Evolutionary conservation across 768 basidiomycete species (phyloP), one percentile per base, ranked within the genome.

Genomic region (Suillus subluteus): DNA sequence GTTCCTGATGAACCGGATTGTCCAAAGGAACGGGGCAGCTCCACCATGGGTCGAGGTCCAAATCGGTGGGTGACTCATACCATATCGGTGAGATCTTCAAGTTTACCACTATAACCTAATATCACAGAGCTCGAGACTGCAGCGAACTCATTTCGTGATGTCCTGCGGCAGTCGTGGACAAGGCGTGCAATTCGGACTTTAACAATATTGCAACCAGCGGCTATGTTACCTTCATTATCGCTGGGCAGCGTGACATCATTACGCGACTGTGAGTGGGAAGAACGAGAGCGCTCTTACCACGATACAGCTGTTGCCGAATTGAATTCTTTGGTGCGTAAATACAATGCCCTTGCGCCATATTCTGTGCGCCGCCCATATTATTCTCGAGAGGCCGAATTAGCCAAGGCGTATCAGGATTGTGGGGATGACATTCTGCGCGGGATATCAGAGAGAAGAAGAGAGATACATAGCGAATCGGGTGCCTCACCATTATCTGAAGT

Each of bases 41-140:
- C 94, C 94, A 38, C 90, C 92, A 4, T 96, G 94, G 94, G 88
- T 95, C 1, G 93, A 95, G 77, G 72, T 93, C 41, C 94, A 94
- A 76, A 80, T 82, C 65, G 90, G 90, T 88, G 68, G 56, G 85
- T 75, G 26, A 11, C 15, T 37, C n/a, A 8, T 30, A 43, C 26
- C 52, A 18, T 37, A 18, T 41, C 56, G 3, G n/a, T n/a, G 56
- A 32, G 48, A 26, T n/a, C 62, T 67, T 32, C 44, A 38, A 63
- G 23, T 35, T 68, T 43, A 61, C 35, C 11, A 32, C 40, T 70
- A 16, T 68, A 64, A 52, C n/a, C 35, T 65, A 44, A 40, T 30
- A 72, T 5, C 35, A 8, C 62, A 91, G 91, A 92, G 68, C 83
- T 95, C 26, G 94, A 95, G 46, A 75, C 78, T 1, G 83, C 91